Percentiles rank a stretch among this genome's conserved stretches.
Evolutionary conservation across 2,329 filamentous ascomycete genomes (phyloP).

Genomic region (Ophiostoma sp.): DNA sequence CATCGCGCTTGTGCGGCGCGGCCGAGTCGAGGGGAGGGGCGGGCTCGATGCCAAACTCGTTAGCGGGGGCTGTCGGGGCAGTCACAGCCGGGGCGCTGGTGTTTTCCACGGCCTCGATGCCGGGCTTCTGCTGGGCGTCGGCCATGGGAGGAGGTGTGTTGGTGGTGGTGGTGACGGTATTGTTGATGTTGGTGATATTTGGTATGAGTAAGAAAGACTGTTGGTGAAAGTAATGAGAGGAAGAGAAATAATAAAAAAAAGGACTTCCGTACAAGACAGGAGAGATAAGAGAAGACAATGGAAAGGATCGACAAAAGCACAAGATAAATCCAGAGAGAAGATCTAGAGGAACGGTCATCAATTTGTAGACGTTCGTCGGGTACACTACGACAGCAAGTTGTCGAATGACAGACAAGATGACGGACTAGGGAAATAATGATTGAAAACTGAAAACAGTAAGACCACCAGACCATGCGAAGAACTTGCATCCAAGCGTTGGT

Average conservation of each 20-base stretch:
- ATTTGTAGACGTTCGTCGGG: not conserved
- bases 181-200: not conserved
- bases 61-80: not conserved
- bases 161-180: not conserved
- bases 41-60: slow-evolving; percentile 25
- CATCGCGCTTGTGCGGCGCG: slow-evolving; percentile 25
- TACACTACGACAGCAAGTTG: not conserved
- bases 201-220: not conserved
- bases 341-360: not conserved
- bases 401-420: not conserved
- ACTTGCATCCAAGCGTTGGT: not conserved
- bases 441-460: not conserved
- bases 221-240: not conserved
- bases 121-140: slow-evolving; percentile 24
- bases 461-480: not conserved
- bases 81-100: not conserved
- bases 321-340: not conserved
- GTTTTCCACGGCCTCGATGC: slow-evolving; percentile 27
- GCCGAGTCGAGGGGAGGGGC: not conserved
- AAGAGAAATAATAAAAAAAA: not conserved
- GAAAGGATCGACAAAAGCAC: not conserved
- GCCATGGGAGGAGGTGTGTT: not conserved
- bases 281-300: not conserved
- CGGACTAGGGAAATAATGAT: not conserved
- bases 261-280: too few species aligned